A percentile compares a stretch with the other conserved stretches of the same genome.
phyloP scores from a whole-genome alignment of 2,329 filamentous ascomycete genomes.

The Fusarium mundagurra region DNA sequence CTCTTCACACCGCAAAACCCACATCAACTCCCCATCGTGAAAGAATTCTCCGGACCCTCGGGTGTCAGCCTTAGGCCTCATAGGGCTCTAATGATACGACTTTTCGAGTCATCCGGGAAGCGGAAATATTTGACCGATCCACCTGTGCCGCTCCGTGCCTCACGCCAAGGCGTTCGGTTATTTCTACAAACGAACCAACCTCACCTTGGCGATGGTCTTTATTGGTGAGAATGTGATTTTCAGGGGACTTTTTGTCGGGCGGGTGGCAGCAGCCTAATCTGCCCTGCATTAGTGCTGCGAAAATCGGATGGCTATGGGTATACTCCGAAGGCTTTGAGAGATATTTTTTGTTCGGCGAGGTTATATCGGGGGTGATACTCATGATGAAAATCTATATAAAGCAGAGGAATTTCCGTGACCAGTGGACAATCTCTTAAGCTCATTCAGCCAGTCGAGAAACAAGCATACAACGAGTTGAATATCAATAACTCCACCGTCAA shows the following conservation, averaged over 20 bases:
- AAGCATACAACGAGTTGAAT: neutral
- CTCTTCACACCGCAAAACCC: neutral
- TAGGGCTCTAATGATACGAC: neutral
- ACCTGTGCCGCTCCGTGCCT: neutral
- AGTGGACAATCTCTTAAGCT: rapidly evolving
- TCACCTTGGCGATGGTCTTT: neutral
- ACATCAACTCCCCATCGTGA: neutral
- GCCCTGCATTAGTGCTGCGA: neutral
- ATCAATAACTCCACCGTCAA: neutral
- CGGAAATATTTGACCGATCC: neutral
- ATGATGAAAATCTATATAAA: neutral
- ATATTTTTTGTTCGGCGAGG: neutral
- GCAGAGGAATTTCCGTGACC: rapidly evolving
- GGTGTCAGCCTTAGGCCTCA: neutral
- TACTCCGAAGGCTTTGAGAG: neutral
- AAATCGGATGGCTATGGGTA: too few species aligned
- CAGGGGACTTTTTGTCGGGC: neutral
- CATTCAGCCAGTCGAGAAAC: neutral
- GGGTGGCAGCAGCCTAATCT: neutral
- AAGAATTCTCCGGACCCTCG: neutral
- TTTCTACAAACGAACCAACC: neutral
- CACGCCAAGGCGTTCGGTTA: neutral
- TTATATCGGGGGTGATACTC: neutral
- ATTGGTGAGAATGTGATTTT: neutral
- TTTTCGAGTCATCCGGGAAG: neutral